These are phyloP conservation scores for Penicillium griseofulvum DNA, from an alignment of 2,329 filamentous ascomycete species.

Conservation along the genomic window DNA sequence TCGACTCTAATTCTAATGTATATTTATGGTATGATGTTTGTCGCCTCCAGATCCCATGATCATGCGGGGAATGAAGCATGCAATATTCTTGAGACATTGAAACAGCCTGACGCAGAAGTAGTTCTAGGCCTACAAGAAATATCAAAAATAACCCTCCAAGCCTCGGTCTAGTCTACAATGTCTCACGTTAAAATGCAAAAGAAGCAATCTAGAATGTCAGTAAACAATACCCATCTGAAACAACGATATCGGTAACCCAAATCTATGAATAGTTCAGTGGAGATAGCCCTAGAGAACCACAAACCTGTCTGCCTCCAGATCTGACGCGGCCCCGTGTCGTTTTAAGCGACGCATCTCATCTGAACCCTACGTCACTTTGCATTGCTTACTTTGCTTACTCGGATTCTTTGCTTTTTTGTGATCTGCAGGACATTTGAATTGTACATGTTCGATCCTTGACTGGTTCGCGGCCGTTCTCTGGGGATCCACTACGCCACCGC, in stretches of 20 bases:
- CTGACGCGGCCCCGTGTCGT: slow-evolving; percentile 17
- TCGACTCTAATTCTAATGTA: neutral
- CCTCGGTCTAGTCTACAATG: neutral
- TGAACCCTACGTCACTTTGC: slow-evolving; percentile 1
- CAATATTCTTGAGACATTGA: neutral
- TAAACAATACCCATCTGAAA: slow-evolving; percentile 13
- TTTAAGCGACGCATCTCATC: neutral
- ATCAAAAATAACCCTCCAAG: slow-evolving; percentile 3
- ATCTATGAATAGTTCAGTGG: slow-evolving; percentile 19
- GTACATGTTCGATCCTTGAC: neutral
- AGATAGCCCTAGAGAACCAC: slow-evolving; percentile 2
- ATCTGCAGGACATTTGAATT: neutral
- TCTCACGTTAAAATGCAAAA: slow-evolving; percentile 5
- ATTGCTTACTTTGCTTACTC: neutral
- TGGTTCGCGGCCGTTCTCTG: neutral
- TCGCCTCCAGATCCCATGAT: neutral
- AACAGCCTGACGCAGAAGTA: neutral
- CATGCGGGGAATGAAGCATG: neutral
- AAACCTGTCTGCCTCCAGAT: slow-evolving; percentile 12
- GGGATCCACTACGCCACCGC: slow-evolving; percentile 9
- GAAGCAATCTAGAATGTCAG: slow-evolving; percentile 8
- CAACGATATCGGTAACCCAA: slow-evolving; percentile 6
- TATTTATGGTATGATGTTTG: slow-evolving; percentile 2
- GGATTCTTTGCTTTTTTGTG: neutral
- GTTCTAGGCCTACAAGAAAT: neutral